A percentile compares a stretch with the other conserved stretches of the same genome.
phyloP scores from a whole-genome alignment of 805 yeast genomes.

The Sugiyamaella smithiae region DNA sequence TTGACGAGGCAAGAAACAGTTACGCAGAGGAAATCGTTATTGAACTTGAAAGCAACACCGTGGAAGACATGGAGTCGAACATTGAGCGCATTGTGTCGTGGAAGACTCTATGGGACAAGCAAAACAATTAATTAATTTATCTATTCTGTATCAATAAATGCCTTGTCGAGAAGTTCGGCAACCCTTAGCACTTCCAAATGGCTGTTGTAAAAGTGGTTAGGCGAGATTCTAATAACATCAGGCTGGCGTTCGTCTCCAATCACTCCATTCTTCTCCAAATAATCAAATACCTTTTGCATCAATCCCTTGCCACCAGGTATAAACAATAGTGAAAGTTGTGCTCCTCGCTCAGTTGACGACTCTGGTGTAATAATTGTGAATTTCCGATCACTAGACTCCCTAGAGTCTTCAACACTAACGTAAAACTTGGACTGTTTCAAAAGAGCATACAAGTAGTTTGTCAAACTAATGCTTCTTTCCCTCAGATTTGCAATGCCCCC shows the following conservation, averaged over 20 bases:
- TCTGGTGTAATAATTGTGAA: constrained; percentile 76
- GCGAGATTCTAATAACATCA: constrained; percentile 85
- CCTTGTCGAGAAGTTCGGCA: constrained; percentile 43
- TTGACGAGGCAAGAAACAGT: constrained; percentile 81
- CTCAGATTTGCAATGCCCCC: constrained; percentile 67
- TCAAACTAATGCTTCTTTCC: constrained; percentile 54
- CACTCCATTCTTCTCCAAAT: constrained; percentile 55
- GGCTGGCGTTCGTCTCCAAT: constrained; percentile 90
- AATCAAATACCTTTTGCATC: constrained; percentile 59
- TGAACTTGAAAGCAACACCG: constrained; percentile 67
- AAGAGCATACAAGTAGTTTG: constrained; percentile 51
- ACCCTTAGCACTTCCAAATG: constrained; percentile 58
- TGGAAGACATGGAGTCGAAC: constrained; percentile 79
- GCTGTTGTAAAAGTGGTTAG: constrained; percentile 78
- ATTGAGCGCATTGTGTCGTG: constrained; percentile 72
- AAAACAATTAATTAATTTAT: constrained; percentile 32
- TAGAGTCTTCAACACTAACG: constrained; percentile 31
- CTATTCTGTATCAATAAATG: constrained; percentile 3
- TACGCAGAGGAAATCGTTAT: constrained; percentile 80
- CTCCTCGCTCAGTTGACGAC: constrained; percentile 60
- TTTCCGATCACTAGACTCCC: constrained; percentile 31
- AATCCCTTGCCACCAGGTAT: constrained; percentile 46
- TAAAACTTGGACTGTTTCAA: constrained; percentile 50
- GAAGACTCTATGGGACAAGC: constrained; percentile 70
- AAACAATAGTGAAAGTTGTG: constrained; percentile 78